These are phyloP conservation scores for Aphanocladium album DNA, from an alignment of 2,329 filamentous ascomycete species.

Conservation along the genomic window DNA sequence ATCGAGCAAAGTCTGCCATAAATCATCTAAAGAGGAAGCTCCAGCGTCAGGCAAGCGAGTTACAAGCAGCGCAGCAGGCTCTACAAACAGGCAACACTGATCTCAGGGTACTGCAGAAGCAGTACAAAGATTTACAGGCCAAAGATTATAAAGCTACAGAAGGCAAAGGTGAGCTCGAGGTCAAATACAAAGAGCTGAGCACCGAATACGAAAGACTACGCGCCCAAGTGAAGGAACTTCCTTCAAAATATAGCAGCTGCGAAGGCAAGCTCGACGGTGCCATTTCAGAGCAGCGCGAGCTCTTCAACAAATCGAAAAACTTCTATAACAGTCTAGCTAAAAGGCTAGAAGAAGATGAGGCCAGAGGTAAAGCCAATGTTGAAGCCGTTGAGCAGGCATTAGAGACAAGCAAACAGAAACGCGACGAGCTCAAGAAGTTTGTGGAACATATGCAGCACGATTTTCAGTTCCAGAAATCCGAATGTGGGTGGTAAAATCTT, in stretches of 20 bases:
- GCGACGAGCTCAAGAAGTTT: neutral
- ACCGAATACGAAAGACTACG: neutral
- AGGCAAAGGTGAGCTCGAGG: neutral
- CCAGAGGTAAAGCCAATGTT: neutral
- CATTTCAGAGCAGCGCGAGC: conserved; percentile 9
- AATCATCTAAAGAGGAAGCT: conserved; percentile 6
- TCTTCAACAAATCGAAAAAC: conserved; percentile 12
- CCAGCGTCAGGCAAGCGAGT: conserved; percentile 13
- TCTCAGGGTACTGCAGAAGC: neutral
- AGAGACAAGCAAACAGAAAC: conserved; percentile 1
- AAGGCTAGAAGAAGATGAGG: neutral
- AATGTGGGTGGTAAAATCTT: neutral
- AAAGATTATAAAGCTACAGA: neutral
- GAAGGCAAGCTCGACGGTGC: neutral
- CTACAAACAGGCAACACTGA: neutral
- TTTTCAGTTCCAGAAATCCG: neutral
- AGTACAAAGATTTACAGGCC: neutral
- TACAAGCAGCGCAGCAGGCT: conserved; percentile 21
- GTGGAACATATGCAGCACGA: neutral
- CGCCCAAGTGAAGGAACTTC: neutral
- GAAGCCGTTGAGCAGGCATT: neutral
- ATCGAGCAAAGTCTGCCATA: conserved; percentile 14
- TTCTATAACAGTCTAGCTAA: neutral
- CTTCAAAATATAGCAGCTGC: neutral
- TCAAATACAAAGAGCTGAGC: conserved; percentile 12